Evolutionary conservation across 2,329 filamentous ascomycete genomes (phyloP), one percentile per base, ranked within the genome.

Genomic region (Colletotrichum cuscutae): DNA sequence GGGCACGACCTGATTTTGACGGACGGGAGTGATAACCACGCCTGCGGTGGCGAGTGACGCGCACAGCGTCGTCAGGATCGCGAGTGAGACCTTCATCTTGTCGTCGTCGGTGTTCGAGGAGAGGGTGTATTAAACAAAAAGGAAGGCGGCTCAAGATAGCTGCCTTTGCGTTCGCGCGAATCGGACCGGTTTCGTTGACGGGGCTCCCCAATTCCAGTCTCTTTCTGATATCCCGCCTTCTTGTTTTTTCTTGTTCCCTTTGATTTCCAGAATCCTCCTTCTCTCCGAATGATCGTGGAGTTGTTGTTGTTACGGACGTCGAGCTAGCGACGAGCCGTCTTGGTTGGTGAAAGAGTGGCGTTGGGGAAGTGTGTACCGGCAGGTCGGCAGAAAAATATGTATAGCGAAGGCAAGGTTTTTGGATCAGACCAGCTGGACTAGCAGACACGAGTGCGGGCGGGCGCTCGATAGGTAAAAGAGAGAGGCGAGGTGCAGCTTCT

Each of bases 1-100:
- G 32, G 81, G 77, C n/a, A 90, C 85, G 42, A 90, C 82, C 78
- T 90, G 88, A 74, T 90, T 81, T 26, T 78, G 72, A 54, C 79
- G 81, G 75, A 90, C 84, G 63, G 89, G 89, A 4, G 87, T 89
- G 77, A 88, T 86, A 78, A 91, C 87, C 61, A 90, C 84, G 68
- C 85, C 88, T 32, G 89, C 89, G 75, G 81, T 85, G 77, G 79
- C 87, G 62, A 88, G 77, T 3, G 87, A 85, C 62, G 82, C 81
- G 77, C 83, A 83, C 32, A 84, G 80, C 66, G 85, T 85, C 58
- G 88, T 72, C 70, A 87, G 71, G 22, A 84, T 78, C 22, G 83
- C 70, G 64, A 82, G 73, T 53, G 76, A 71, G 75, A 79, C 76
- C 82, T 84, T 85, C 86, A 87, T 87, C 60, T 78, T 84, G 63